Percentiles rank a stretch among this genome's conserved stretches.
phyloP scores from a whole-genome alignment of 2,329 filamentous ascomycete genomes.

The Monilinia fructigena region DNA sequence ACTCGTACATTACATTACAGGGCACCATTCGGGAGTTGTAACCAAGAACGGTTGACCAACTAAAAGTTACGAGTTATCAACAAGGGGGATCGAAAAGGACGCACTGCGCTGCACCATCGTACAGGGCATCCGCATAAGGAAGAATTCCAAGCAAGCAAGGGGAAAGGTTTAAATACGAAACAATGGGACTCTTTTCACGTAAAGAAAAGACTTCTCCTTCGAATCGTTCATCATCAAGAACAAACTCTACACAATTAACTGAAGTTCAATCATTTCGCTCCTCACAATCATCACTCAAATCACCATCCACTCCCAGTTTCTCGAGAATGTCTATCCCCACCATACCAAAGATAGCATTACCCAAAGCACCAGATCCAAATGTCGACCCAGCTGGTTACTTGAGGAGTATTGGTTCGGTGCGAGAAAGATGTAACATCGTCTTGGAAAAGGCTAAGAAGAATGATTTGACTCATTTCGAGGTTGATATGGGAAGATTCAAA shows the following conservation, averaged over 20 bases:
- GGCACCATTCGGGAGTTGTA: slow-evolving; percentile 10
- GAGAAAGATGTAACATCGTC: slow-evolving; percentile 65
- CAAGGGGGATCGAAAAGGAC: slow-evolving; percentile 15
- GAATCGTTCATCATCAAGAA: slow-evolving; percentile 30
- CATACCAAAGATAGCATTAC: slow-evolving; percentile 75
- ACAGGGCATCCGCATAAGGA: slow-evolving; percentile 19
- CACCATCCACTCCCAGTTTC: slow-evolving; percentile 35
- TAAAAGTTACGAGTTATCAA: background rate
- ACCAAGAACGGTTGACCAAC: slow-evolving; percentile 7
- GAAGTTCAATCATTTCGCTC: slow-evolving; percentile 31
- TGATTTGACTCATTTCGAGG: slow-evolving; percentile 67
- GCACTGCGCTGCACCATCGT: slow-evolving; percentile 8
- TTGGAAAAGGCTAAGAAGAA: slow-evolving; percentile 66
- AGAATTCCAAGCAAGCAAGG: slow-evolving; percentile 14
- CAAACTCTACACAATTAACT: slow-evolving; percentile 33
- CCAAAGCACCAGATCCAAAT: slow-evolving; percentile 80
- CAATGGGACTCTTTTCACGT: slow-evolving; percentile 39
- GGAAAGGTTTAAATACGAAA: slow-evolving; percentile 12
- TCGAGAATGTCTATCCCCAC: slow-evolving; percentile 40
- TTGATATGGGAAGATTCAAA: slow-evolving; percentile 66
- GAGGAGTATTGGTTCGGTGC: slow-evolving; percentile 82
- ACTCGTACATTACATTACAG: slow-evolving; percentile 3
- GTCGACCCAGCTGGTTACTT: slow-evolving; percentile 89
- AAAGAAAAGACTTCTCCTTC: slow-evolving; percentile 36
- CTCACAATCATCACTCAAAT: slow-evolving; percentile 35